Base-by-base conservation (phyloP, 2,329 filamentous ascomycete species). In the Cercospora beticola region DNA sequence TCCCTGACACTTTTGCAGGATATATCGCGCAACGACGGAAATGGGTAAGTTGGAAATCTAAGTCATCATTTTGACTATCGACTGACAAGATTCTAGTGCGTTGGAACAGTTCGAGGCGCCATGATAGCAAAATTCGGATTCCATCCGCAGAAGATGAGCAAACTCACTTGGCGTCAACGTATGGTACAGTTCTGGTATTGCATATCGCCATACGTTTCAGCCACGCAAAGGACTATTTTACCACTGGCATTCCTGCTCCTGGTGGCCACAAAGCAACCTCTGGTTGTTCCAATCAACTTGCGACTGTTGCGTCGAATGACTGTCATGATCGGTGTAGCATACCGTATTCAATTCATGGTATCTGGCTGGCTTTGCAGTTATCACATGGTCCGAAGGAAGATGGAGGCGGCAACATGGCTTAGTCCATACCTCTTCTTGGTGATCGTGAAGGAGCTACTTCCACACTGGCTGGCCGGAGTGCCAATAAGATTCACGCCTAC, bases 401-500 rank as follows among this genome's bases (percentile, higher is more conserved):
- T 52, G 5, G 57, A 63, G 46, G 59, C 58, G 1, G 26, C 58
- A 0, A 46, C 31, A 0, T 62, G 59, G 59, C 36, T 62, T 6
- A 43, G 36, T 49, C 59, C 59, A 14, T 62, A 46, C 36, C 8
- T 67, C 21, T 21, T 31, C 16, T 18, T 57, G 6, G n/a, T 58
- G 18, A 58, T 63, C 16, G 5, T 43, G 6, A 26, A 46, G 10
- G 65, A 67, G 31, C 56, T 67, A 9, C 46, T 67, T 14, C 65
- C 65, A 2, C 46, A 30, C 14, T n/a, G 43, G 6, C 9, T 67
- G 7, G 58, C 46, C 2, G 65, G 65, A 18, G 14, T 62, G 31
- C 59, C 65, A n/a, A 67, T 67, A 59, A 40, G 59, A 31, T 67
- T 62, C 49, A 54, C 60, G 6, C 65, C 65, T 0, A 62, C 59